Conservation (phyloP, 1,284 basidiomycete species). For the Rhizopogon parksii region DNA sequence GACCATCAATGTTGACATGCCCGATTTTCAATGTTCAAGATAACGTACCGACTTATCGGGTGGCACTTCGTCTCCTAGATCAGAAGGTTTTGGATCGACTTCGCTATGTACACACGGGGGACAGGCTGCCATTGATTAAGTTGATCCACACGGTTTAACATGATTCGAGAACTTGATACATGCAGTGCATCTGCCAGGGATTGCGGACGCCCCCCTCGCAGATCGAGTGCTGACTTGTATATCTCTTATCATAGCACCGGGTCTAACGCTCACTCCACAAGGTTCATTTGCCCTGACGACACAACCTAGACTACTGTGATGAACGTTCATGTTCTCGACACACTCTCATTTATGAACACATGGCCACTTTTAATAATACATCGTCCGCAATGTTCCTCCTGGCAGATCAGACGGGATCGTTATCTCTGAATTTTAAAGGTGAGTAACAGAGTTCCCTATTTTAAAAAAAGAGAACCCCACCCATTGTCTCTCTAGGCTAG, state of each 20-base stretch:
- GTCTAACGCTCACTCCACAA: not conserved
- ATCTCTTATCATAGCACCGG: constrained; percentile 1
- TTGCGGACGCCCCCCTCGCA: not conserved
- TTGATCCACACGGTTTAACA: constrained; percentile 8
- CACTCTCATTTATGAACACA: constrained; percentile 4
- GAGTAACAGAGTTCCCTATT: too few relatives aligned
- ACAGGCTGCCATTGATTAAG: constrained; percentile 2
- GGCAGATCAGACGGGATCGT: constrained; percentile 2
- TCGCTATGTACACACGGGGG: constrained; percentile 3
- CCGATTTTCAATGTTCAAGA: not conserved
- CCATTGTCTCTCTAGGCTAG: too few relatives aligned
- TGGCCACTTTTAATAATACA: constrained; percentile 16
- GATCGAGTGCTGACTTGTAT: not conserved
- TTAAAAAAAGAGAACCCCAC: too few relatives aligned
- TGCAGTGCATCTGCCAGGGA: not conserved
- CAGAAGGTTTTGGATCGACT: constrained; percentile 13
- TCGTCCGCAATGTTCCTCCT: not conserved
- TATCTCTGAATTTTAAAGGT: constrained; percentile 12
- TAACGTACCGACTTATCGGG: constrained; percentile 4
- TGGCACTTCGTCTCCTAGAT: not conserved
- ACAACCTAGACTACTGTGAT: not conserved
- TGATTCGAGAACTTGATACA: not conserved
- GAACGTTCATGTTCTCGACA: not conserved
- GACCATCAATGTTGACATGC: not conserved
- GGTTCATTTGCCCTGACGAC: not conserved